A percentile compares a stretch with the other conserved stretches of the same genome.
These are phyloP conservation scores for Cochlearia excelsa DNA, from an alignment of 345 rosid genomes.

Conservation along the genomic window DNA sequence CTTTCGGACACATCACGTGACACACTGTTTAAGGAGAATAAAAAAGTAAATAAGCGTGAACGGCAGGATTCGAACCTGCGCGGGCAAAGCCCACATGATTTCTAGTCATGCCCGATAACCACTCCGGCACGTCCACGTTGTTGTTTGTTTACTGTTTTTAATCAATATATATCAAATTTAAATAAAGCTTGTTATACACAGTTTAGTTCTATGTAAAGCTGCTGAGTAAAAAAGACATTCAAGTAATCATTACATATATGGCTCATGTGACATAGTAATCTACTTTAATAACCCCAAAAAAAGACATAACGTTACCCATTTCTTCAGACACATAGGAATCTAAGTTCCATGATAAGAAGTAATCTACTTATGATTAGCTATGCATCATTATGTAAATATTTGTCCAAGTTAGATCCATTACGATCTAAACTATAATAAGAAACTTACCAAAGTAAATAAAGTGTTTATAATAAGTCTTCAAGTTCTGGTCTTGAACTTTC, in stretches of 20 bases:
- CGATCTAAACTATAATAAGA: slow-evolving; percentile 26
- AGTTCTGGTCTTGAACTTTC: slow-evolving; percentile 80
- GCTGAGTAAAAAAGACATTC: no score
- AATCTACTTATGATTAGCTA: slow-evolving; percentile 29
- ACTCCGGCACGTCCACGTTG: slow-evolving; percentile 39
- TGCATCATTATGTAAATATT: slow-evolving; percentile 21
- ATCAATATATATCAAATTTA: no score
- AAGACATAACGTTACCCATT: slow-evolving; percentile 14
- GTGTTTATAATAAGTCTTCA: slow-evolving; percentile 33
- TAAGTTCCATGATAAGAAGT: slow-evolving; percentile 25
- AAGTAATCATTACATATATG: no score
- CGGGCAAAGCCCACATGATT: slow-evolving; percentile 91
- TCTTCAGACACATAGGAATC: slow-evolving; percentile 30
- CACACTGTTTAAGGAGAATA: no score
- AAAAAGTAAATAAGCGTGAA: neutral
- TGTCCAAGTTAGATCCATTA: slow-evolving; percentile 25
- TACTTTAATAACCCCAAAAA: slow-evolving; percentile 18
- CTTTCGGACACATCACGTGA: no score
- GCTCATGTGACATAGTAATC: slow-evolving; percentile 32
- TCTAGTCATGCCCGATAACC: slow-evolving; percentile 90
- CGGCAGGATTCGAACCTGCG: slow-evolving; percentile 89
- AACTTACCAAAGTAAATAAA: slow-evolving; percentile 29
- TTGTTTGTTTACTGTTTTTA: no score
- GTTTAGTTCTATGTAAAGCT: no score
- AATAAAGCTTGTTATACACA: no score